Base-by-base conservation (phyloP, 805 yeast species). In the Sugiyamaella marilandica region DNA sequence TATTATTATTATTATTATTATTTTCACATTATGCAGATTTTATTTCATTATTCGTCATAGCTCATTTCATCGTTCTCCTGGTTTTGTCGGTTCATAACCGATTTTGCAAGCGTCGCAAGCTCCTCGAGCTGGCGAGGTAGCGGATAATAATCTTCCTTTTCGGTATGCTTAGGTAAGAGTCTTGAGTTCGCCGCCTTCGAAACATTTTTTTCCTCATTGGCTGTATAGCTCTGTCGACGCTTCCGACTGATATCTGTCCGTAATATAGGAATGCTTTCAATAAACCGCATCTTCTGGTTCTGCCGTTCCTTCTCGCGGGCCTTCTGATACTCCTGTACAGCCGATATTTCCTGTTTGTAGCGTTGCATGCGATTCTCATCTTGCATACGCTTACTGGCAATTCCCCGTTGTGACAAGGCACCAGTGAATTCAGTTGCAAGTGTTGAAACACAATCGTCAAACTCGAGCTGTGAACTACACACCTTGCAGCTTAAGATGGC, bases 101-200 rank as follows among this genome's bases (percentile, higher is more conserved):
- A 45, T 4, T 21, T n/a, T 11, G 31, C 45, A 18, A 53, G 49
- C 9, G 39, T 47, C 16, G 37, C 24, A 2, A 53, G 45, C 43
- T 53, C 53, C 11, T 29, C 43, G 14, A 52, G 48, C 18, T 41
- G 41, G 34, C 29, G 13, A 8, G 55, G 55, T 10, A 48, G 29
- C 2, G 51, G 51, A 24, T 24, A 24, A 7, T 24, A 24, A 24
- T 24, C 29, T 24, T 24, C 29, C 3, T 5, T 24, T 24, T 24
- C 29, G 29, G 7, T 24, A 24, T 24, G 29, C 29, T 24, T 24
- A 24, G 29, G 29, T 24, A 7, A 24, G 3, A 7, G 7, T 7
- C 7, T 24, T 24, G 29, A 3, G 29, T 24, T 24, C 29, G 29
- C 29, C 29, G 29, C 29, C 29, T 24, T 24, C 29, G 7, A 5